phyloP scores from a whole-genome alignment of 805 yeast genomes.

The Yarrowia sp. region DNA sequence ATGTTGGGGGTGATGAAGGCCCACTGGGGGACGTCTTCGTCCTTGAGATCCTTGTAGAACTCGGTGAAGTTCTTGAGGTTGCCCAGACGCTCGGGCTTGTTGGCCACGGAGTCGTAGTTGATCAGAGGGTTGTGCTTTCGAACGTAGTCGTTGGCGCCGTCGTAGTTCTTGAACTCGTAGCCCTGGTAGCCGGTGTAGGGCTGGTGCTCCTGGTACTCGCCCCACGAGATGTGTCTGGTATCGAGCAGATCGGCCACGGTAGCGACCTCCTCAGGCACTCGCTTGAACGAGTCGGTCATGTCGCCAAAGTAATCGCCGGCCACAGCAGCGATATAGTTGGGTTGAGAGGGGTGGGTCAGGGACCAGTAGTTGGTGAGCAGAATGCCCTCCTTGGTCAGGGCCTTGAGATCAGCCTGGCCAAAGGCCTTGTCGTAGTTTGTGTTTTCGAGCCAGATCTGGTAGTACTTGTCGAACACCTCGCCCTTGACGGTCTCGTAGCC shows the following conservation, averaged over 20 bases:
- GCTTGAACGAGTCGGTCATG: slow-evolving; percentile 55
- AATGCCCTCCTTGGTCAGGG: slow-evolving; percentile 56
- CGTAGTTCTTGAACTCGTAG: slow-evolving; percentile 56
- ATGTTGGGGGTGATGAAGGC: slow-evolving; percentile 61
- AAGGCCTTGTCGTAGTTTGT: slow-evolving; percentile 60
- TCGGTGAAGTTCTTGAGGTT: slow-evolving; percentile 59
- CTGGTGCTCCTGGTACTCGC: slow-evolving; percentile 60
- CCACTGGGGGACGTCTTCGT: slow-evolving; percentile 59
- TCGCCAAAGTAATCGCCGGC: slow-evolving; percentile 62
- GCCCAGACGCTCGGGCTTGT: slow-evolving; percentile 51
- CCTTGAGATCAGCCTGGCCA: slow-evolving; percentile 54
- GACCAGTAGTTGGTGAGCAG: slow-evolving; percentile 60
- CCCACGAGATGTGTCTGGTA: slow-evolving; percentile 58
- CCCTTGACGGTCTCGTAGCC: slow-evolving; percentile 52
- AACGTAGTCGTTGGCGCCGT: slow-evolving; percentile 57
- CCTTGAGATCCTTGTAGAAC: slow-evolving; percentile 53
- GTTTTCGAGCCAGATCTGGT: slow-evolving; percentile 59
- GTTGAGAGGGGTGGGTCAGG: slow-evolving; percentile 61
- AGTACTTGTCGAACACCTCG: slow-evolving; percentile 53
- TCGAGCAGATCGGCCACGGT: slow-evolving; percentile 59
- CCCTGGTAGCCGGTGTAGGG: slow-evolving; percentile 63
- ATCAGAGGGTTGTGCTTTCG: slow-evolving; percentile 62
- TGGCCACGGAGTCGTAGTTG: slow-evolving; percentile 53
- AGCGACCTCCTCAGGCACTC: slow-evolving; percentile 57
- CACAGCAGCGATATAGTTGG: slow-evolving; percentile 59